Base-by-base conservation (phyloP, 208 protist species). In the Acanthamoeba castellanii region DNA sequence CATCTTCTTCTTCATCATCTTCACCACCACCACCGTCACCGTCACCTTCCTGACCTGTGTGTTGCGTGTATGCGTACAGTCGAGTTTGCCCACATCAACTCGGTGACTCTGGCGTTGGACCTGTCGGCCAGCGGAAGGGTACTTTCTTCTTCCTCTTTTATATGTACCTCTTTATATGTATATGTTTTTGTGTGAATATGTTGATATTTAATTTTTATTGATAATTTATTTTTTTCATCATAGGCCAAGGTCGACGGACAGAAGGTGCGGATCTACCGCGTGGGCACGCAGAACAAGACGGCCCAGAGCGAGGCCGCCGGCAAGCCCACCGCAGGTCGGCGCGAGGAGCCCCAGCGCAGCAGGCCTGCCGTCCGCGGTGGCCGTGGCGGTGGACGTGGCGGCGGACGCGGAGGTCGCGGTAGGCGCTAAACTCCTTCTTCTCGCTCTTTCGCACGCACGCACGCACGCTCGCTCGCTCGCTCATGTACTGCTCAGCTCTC, bases 41-140 rank as follows among this genome's bases (percentile, higher is more conserved):
- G 4, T 8, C 18, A 55, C 76, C 76, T 84, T 22, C 42, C 37
- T 47, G n/a, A 81, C 37, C 16, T 8, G 16, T 42, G 11, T 42
- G 20, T 84, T 82, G 7, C 6, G 30, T 55, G 9, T 25, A 11
- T 55, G 3, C 2, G 3, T 84, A 9, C 76, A 84, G 78, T 92
- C 45, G 85, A 92, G 85, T 92, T 92, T 72, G 85, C 85, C 27
- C 85, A 92, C 61, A 66, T 74, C 59, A 92, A 92, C 85, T 92
- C 85, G 59, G 85, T 92, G 37, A 50, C 85, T 4, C 61, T 92
- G 3, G 85, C 85, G 32, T 37, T 92, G 30, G 85, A 92, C 61
- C 59, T 92, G 14, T 92, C 85, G 1, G 78, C n/a, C 42, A 87
- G 50, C n/a, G 78, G 78, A 47, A 84, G 27, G 76, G 76, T 84